phyloP scores from a whole-genome alignment of 2,329 filamentous ascomycete species.

The Capronia americana region DNA sequence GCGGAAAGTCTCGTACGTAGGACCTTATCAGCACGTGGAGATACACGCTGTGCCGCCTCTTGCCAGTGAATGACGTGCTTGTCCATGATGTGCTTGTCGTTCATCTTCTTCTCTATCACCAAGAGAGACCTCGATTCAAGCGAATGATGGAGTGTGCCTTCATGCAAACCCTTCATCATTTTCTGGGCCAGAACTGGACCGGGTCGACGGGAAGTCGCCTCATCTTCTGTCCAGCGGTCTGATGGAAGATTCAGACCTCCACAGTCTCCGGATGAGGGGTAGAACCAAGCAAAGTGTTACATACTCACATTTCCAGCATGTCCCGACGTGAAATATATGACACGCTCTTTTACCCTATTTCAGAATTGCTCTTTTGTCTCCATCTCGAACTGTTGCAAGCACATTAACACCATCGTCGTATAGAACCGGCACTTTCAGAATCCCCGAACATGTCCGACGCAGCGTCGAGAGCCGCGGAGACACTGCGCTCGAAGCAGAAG shows the following conservation, averaged over 20 bases:
- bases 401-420: background rate
- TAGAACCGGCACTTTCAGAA: background rate
- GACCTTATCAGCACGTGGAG: constrained; percentile 19
- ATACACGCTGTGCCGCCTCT: background rate
- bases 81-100: background rate
- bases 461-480: constrained; percentile 31
- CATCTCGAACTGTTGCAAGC: background rate
- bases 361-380: background rate
- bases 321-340: background rate
- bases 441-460: constrained; percentile 31
- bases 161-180: background rate
- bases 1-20: background rate
- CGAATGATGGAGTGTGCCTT: background rate
- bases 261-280: constrained; percentile 25
- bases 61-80: background rate
- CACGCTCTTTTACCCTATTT: background rate
- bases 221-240: constrained; percentile 13
- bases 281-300: constrained; percentile 7
- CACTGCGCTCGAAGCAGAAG: constrained; percentile 56
- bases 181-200: background rate
- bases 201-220: background rate
- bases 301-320: background rate
- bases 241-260: constrained; percentile 26
- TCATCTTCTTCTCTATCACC: background rate
- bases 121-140: background rate